These are phyloP conservation scores for Globisporangium spiculum DNA, from an alignment of 352 stramenopile species.

Conservation along the genomic window DNA sequence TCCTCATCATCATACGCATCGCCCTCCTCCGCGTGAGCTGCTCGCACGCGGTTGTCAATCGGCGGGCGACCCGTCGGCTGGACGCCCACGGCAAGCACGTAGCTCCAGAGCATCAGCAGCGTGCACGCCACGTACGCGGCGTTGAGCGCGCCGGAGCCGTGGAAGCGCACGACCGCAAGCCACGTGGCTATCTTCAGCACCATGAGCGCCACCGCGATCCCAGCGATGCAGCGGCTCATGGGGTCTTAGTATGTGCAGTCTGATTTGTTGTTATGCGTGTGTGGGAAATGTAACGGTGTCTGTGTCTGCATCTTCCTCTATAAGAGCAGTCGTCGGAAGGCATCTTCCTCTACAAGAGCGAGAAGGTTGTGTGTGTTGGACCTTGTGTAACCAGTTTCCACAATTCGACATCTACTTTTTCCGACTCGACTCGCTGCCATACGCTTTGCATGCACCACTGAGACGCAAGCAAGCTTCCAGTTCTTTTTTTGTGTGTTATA, in stretches of 20 bases:
- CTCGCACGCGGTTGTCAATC: constrained; percentile 17
- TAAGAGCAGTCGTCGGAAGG: neutral
- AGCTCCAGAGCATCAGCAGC: constrained; percentile 78
- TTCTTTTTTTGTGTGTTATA: neutral
- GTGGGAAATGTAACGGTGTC: neutral
- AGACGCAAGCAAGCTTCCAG: neutral
- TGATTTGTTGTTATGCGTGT: neutral
- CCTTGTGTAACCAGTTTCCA: neutral
- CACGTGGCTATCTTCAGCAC: constrained; percentile 57
- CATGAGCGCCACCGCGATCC: constrained; percentile 61
- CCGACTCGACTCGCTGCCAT: neutral
- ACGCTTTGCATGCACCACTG: neutral
- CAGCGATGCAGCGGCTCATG: constrained; percentile 44
- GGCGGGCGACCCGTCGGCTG: constrained; percentile 19
- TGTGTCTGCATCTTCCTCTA: constrained; percentile 7
- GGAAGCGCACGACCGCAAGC: constrained; percentile 33
- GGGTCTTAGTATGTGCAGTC: neutral
- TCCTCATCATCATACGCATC: constrained; percentile 9
- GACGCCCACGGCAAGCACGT: constrained; percentile 43
- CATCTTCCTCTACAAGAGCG: constrained; percentile 18
- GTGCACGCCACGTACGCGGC: constrained; percentile 35
- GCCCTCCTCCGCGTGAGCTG: constrained; percentile 2
- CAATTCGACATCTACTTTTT: neutral
- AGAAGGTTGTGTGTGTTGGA: neutral
- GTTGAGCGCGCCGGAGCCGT: constrained; percentile 27